Conservation (phyloP, 1,284 basidiomycete genomes). For the Naganishia liquefaciens region DNA sequence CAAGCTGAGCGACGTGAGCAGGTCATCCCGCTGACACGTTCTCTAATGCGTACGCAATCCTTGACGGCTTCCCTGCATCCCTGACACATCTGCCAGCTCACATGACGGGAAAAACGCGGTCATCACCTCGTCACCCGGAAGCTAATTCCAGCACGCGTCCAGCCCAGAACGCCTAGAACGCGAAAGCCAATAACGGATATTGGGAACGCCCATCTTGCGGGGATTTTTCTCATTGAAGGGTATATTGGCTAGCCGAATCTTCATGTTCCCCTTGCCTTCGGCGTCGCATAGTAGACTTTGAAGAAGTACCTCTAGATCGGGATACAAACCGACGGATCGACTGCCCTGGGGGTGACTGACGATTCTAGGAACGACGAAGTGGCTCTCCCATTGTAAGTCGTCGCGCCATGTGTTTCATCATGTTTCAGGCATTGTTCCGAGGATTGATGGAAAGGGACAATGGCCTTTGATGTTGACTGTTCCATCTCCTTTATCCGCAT, state of each 20-base stretch:
- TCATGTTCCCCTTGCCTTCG: neutral
- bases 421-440: too few relatives aligned
- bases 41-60: too few relatives aligned
- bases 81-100: neutral
- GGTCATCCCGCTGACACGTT: too few relatives aligned
- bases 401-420: too few relatives aligned
- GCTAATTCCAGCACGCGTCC: slow-evolving; percentile 1
- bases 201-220: neutral
- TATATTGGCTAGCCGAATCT: neutral
- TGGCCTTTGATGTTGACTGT: too few relatives aligned
- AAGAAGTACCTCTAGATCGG: neutral
- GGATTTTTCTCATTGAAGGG: neutral
- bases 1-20: too few relatives aligned
- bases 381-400: neutral
- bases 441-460: too few relatives aligned
- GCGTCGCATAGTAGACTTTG: neutral
- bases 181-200: neutral
- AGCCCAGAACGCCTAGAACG: neutral
- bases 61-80: too few relatives aligned
- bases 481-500: too few relatives aligned
- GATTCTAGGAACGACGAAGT: neutral
- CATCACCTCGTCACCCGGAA: neutral
- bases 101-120: slow-evolving; percentile 1
- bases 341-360: neutral
- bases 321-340: slow-evolving; percentile 2